Conservation (phyloP, 108 stramenopile genomes). For the Tribonema minus region DNA sequence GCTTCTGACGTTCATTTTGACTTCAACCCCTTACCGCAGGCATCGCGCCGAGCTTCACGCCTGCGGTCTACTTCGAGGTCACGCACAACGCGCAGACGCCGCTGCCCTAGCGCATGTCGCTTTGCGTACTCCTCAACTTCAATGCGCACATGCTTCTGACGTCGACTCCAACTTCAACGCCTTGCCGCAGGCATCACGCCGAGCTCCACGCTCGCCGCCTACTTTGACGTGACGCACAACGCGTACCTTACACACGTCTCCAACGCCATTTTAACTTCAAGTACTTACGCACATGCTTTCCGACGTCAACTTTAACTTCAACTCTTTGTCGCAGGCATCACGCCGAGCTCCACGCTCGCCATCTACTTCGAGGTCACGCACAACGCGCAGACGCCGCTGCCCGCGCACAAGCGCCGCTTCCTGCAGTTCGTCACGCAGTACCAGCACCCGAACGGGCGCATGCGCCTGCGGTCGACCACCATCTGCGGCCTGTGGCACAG, state of each 20-base stretch:
- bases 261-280: too few relatives aligned
- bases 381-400: slow-evolving; percentile 45
- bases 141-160: too few relatives aligned
- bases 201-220: slow-evolving; percentile 88
- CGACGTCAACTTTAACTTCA: too few relatives aligned
- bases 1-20: too few relatives aligned
- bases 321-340: slow-evolving; percentile 60
- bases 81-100: slow-evolving; percentile 52
- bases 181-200: slow-evolving; percentile 89
- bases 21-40: too few relatives aligned
- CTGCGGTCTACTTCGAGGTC: slow-evolving; percentile 98
- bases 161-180: too few relatives aligned
- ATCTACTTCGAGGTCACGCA: slow-evolving; percentile 93
- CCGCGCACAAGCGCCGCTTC: slow-evolving; percentile 53
- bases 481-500: slow-evolving; percentile 84
- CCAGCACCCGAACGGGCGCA: slow-evolving; percentile 83
- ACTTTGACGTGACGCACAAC: slow-evolving; percentile 83
- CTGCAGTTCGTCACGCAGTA: slow-evolving; percentile 87
- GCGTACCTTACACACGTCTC: too few relatives aligned
- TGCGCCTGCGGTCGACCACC: slow-evolving; percentile 88
- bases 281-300: too few relatives aligned
- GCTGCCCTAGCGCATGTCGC: slow-evolving; percentile 49
- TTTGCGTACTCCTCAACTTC: too few relatives aligned
- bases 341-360: slow-evolving; percentile 87
- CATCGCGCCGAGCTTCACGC: slow-evolving; percentile 80